These are phyloP conservation scores for Cercospora sp. DNA, from an alignment of 2,329 filamentous ascomycete species.

Conservation along the genomic window DNA sequence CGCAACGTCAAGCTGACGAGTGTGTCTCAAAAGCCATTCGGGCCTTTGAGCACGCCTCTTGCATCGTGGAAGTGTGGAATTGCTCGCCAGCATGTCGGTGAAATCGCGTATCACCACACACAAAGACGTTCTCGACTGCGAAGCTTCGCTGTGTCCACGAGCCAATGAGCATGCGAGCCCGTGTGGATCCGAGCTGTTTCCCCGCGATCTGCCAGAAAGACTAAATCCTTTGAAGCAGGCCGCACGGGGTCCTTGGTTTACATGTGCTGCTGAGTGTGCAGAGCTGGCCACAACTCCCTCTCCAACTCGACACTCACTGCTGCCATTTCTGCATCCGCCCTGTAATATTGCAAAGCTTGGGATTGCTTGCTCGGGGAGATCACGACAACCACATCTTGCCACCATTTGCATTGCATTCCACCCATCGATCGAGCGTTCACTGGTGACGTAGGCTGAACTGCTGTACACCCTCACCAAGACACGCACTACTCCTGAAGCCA, in stretches of 20 bases:
- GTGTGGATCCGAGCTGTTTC: conserved; percentile 8
- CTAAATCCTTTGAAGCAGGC: conserved; percentile 10
- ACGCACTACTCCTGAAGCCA: neutral
- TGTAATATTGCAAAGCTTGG: neutral
- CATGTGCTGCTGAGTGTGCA: neutral
- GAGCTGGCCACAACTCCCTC: neutral
- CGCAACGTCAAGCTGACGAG: neutral
- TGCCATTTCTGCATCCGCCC: neutral
- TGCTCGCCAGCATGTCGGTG: conserved; percentile 18
- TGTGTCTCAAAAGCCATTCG: neutral
- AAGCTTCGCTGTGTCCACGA: neutral
- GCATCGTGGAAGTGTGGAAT: neutral
- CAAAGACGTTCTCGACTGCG: neutral
- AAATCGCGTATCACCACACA: conserved; percentile 13
- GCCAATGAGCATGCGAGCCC: neutral
- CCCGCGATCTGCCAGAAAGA: conserved; percentile 13
- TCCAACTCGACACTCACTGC: neutral
- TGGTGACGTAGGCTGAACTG: neutral
- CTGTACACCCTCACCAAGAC: neutral
- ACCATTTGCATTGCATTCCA: conserved; percentile 4
- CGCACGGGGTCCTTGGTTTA: neutral
- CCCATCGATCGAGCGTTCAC: conserved; percentile 3
- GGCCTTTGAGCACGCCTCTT: conserved; percentile 3
- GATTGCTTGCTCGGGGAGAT: neutral
- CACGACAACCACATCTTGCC: neutral